Evolutionary conservation across 108 stramenopile species (phyloP).

Genomic region (Discostella stelligeroides): DNA sequence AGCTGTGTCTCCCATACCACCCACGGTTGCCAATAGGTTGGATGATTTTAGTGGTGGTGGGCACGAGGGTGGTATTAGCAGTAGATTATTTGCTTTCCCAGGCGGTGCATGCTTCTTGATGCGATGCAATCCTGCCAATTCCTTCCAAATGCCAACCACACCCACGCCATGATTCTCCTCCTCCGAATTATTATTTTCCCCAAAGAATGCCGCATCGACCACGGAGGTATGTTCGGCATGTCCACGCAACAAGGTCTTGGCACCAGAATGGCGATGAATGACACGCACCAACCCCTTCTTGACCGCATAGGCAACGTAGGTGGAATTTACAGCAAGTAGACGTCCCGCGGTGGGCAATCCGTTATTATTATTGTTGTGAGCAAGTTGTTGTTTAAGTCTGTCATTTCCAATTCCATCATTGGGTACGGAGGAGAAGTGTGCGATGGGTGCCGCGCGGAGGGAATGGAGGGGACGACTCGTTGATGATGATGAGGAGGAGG

Average conservation of each 20-base stretch:
- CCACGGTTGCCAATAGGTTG: slow-evolving; percentile 43
- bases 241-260: slow-evolving; percentile 67
- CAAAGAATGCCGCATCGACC: slow-evolving; percentile 49
- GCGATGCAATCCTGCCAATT: slow-evolving; percentile 15
- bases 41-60: slow-evolving; percentile 48
- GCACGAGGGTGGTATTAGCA: too few species aligned
- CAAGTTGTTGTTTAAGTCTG: background rate
- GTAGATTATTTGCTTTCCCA: too few species aligned
- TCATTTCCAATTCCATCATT: slow-evolving; percentile 46
- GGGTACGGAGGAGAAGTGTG: slow-evolving; percentile 39
- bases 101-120: background rate
- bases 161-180: slow-evolving; percentile 3
- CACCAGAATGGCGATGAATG: slow-evolving; percentile 62
- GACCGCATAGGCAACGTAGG: slow-evolving; percentile 81
- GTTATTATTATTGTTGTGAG: background rate
- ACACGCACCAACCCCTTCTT: slow-evolving; percentile 87
- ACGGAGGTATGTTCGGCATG: slow-evolving; percentile 41
- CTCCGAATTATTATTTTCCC: too few species aligned
- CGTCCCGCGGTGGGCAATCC: slow-evolving; percentile 31
- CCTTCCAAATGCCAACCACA: slow-evolving; percentile 15
- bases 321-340: slow-evolving; percentile 68
- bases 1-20: slow-evolving; percentile 46
- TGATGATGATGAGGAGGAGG: background rate
- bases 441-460: slow-evolving; percentile 37
- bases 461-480: background rate